Evolutionary conservation across 768 basidiomycete genomes (phyloP).

Genomic region (Trametes meyenii): DNA sequence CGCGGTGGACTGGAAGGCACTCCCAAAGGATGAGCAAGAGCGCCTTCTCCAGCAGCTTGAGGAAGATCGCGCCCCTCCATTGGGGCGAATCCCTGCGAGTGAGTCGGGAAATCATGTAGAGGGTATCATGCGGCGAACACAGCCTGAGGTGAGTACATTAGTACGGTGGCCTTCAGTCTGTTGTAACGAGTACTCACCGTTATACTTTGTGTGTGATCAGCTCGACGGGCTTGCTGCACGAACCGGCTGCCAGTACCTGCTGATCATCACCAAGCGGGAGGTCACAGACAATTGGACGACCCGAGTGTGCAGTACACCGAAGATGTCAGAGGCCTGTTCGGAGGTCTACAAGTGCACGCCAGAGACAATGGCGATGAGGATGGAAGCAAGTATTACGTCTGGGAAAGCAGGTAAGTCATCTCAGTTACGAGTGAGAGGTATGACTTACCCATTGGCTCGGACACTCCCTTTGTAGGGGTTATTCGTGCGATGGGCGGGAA

Average conservation of each 20-base stretch:
- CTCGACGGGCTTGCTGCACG: not conserved
- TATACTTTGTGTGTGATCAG: not conserved
- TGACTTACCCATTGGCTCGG: no score
- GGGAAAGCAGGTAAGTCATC: not conserved
- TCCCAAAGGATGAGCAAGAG: not conserved
- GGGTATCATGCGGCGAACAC: not conserved
- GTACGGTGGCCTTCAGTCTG: not conserved
- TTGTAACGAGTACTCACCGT: not conserved
- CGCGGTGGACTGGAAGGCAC: not conserved
- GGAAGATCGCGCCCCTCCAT: not conserved
- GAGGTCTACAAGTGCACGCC: slow-evolving; percentile 1
- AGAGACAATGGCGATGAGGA: slow-evolving; percentile 3
- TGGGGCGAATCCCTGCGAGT: not conserved
- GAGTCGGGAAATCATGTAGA: not conserved
- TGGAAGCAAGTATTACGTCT: not conserved
- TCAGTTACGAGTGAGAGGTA: not conserved
- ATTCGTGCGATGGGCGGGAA: not conserved
- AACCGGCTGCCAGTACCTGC: not conserved
- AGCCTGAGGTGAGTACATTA: not conserved
- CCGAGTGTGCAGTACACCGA: not conserved
- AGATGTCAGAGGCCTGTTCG: slow-evolving; percentile 1
- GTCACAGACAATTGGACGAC: not conserved
- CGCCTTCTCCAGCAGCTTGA: not conserved
- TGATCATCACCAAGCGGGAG: not conserved
- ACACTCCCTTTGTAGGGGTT: not conserved